A percentile compares a stretch with the other conserved stretches of the same genome.
Conservation (phyloP, 352 stramenopile species). For the Pythium phragmitis region DNA sequence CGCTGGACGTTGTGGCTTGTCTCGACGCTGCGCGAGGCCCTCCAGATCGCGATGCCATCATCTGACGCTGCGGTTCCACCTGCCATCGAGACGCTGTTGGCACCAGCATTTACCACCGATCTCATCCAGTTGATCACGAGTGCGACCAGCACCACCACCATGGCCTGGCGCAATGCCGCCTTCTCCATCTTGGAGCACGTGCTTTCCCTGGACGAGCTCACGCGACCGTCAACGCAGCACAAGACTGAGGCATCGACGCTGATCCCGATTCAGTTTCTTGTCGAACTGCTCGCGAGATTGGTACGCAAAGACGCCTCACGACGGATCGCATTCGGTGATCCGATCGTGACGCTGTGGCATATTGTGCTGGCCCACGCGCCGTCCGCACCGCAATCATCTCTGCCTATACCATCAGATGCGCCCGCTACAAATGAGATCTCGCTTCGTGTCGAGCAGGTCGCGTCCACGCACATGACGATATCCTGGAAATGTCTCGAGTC, state of each 20-base stretch:
- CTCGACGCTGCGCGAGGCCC: background rate
- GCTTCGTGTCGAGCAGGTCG: constrained; percentile 14
- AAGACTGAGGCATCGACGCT: background rate
- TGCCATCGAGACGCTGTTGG: background rate
- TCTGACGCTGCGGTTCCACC: background rate
- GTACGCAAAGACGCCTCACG: background rate
- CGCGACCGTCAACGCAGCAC: background rate
- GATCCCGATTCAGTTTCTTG: constrained; percentile 1
- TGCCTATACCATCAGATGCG: background rate
- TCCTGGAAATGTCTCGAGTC: constrained; percentile 7
- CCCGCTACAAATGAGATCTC: background rate
- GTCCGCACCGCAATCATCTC: background rate
- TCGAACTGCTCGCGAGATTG: constrained; percentile 7
- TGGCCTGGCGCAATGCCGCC: constrained; percentile 7
- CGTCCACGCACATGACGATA: constrained; percentile 14
- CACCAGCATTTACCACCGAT: constrained; percentile 1
- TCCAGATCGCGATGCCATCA: background rate
- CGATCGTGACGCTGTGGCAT: constrained; percentile 14
- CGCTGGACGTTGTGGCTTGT: constrained; percentile 22
- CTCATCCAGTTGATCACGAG: constrained; percentile 4
- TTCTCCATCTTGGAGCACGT: constrained; percentile 11
- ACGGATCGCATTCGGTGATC: background rate
- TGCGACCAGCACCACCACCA: background rate
- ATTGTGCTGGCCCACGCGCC: constrained; percentile 8
- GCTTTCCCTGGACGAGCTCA: background rate